Evolutionary conservation across 768 basidiomycete species (phyloP), one percentile per base, ranked within the genome.

Genomic region (Jaapia argillacea): DNA sequence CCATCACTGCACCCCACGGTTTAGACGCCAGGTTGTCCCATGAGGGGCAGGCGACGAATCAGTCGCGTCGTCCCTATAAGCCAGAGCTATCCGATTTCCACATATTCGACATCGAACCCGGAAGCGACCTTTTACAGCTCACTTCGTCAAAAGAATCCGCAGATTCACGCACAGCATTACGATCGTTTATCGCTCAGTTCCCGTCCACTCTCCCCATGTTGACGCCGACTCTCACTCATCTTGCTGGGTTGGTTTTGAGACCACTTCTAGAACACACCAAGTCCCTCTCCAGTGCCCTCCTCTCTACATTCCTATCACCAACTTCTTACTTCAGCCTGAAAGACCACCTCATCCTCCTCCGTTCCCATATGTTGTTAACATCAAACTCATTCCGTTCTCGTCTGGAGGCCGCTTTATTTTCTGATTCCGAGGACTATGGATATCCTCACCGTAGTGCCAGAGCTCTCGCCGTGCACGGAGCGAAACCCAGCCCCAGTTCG

Each of bases 341-440:
- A 38, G 65, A 75, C 1, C 87, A 89, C 50, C 71, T 88, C 23
- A 52, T 64, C 21, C 67, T 90, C 36, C 66, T 90, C 31, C 77
- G 83, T 16, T 83, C 83, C 3, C 89, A 86, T 52, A 70, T 91
- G 41, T 67, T 89, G 13, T 64, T 91, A 37, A 77, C 82, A 1
- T 75, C 79, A 0, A 77, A 81, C 24, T 62, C 80, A 1, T 94
- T 93, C 66, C 81, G 79, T 52, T 68, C 70, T 5, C 75, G 82
- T 4, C 71, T 94, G 10, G 65, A 73, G 13, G 62, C 63, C 2
- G 86, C 91, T 0, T 65, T 94, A 12, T 92, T 93, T 60, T 83
- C 82, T 0, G 86, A 91, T 49, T 68, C 72, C 0, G 77, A 76
- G 24, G 74, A 75, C 21, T 67, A 16, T 21, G 12, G 7, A 10